Base-by-base conservation (phyloP, 192 early-diverging fungal species). In the Diversispora eburnea region DNA sequence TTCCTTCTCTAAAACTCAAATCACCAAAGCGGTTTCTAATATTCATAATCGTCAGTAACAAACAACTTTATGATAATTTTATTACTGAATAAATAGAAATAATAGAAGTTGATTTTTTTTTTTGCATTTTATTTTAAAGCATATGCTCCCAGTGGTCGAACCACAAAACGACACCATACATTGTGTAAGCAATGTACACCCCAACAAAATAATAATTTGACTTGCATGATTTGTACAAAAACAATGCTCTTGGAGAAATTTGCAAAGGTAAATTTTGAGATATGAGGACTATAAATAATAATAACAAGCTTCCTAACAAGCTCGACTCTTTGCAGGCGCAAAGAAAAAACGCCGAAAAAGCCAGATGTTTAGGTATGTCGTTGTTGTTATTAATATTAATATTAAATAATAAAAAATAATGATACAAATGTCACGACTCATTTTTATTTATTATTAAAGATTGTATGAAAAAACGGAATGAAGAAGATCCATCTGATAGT, bases 181-280 rank as follows among this genome's bases (percentile, higher is more conserved):
- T 75, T 69, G n/a, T 83, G 82, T 41, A 83, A 83, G 17, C 70
- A 77, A 17, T 83, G 82, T 17, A 77, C 82, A 22, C 60, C 76
- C 3, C 63, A 72, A 19, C 77, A 79, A 33, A 75, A 71, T 20
- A 67, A 19, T 4, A 67, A 22, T 1, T 51, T 83, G n/a, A 81
- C 77, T 0, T 83, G 82, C 20, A 81, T 81, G 78, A 33, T 77
- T 13, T 83, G 82, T n/a, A 72, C 77, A 7, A 77, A 75, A 13
- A 76, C 70, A 0, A 79, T 73, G 41, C 62, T 77, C 9, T 58
- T 83, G 7, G 73, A 77, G 0, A 41, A 67, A 0, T 83, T 81
- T 57, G 80, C 82, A 4, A 83, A 83, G 78, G 81, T 80, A 77
- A 57, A 46, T 54, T 42, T 20, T 3, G 42, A 43, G 9, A 58